Evolutionary conservation across 257 asterid species (phyloP).

Genomic region (Scutellaria galericulata): DNA sequence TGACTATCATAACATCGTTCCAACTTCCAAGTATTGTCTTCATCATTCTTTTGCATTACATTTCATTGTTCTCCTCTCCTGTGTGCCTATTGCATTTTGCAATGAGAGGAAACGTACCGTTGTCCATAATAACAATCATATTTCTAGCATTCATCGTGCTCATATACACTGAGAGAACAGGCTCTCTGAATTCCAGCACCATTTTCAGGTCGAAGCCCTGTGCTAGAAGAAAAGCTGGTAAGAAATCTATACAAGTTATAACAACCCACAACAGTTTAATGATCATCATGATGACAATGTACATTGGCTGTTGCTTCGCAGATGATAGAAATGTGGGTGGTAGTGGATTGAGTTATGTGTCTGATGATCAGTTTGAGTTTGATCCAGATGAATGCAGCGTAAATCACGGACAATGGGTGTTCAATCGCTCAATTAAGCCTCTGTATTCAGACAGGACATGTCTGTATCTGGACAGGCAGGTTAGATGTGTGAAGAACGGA

Average conservation of each 20-base stretch:
- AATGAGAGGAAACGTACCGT: slow-evolving; percentile 57
- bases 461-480: slow-evolving; percentile 73
- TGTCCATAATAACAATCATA: slow-evolving; percentile 53
- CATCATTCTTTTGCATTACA: slow-evolving; percentile 41
- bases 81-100: slow-evolving; percentile 12
- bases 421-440: slow-evolving; percentile 69
- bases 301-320: slow-evolving; percentile 22
- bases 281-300: slow-evolving; percentile 33
- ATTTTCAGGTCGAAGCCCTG: slow-evolving; percentile 60
- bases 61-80: neutral
- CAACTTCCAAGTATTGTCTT: slow-evolving; percentile 32
- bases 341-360: slow-evolving; percentile 50
- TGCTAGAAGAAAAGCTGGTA: slow-evolving; percentile 46
- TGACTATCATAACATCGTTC: slow-evolving; percentile 32
- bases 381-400: slow-evolving; percentile 80
- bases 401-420: slow-evolving; percentile 78
- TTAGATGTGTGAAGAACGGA: slow-evolving; percentile 79
- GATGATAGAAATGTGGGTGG: slow-evolving; percentile 41
- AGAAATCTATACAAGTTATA: slow-evolving; percentile 26
- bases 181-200: slow-evolving; percentile 48
- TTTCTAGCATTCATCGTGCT: slow-evolving; percentile 59
- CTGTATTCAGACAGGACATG: slow-evolving; percentile 70
- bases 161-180: slow-evolving; percentile 64
- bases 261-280: neutral
- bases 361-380: slow-evolving; percentile 64